These are phyloP conservation scores for Ehretia macrophylla DNA, from an alignment of 257 asterid species.

Conservation along the genomic window DNA sequence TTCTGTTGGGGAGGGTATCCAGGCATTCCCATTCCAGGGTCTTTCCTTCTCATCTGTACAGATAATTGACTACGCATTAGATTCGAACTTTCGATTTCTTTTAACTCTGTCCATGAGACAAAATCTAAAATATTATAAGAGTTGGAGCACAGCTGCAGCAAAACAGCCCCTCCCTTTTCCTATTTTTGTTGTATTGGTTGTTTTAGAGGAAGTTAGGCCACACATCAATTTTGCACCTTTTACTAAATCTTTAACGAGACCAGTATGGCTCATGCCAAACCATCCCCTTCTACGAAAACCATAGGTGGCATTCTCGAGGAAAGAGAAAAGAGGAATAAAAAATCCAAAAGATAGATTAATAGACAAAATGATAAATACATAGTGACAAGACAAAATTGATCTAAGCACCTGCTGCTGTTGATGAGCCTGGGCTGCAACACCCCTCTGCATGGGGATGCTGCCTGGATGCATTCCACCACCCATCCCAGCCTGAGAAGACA, in stretches of 20 bases:
- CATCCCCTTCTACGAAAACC: no score
- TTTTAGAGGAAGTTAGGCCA: neutral
- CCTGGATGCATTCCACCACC: constrained; percentile 76
- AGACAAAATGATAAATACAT: neutral
- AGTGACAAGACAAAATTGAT: neutral
- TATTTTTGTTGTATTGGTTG: neutral
- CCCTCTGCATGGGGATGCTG: constrained; percentile 83
- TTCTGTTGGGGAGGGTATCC: constrained; percentile 98
- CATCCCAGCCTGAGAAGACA: constrained; percentile 85
- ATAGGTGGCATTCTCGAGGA: no score
- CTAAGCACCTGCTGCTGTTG: constrained; percentile 91
- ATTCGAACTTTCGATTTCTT: neutral
- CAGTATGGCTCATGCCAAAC: neutral
- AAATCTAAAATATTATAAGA: neutral
- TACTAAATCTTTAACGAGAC: neutral
- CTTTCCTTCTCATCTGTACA: constrained; percentile 85
- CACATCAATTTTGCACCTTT: neutral
- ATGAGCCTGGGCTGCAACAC: constrained; percentile 77
- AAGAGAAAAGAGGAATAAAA: neutral
- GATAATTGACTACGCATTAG: constrained; percentile 15
- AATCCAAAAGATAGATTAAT: constrained; percentile 2
- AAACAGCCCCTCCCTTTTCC: neutral
- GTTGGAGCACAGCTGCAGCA: neutral
- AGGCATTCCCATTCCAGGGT: constrained; percentile 71
- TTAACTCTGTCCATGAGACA: neutral